Base-by-base conservation (phyloP, 2,329 filamentous ascomycete genomes). In the Phyllosticta ampelicida region DNA sequence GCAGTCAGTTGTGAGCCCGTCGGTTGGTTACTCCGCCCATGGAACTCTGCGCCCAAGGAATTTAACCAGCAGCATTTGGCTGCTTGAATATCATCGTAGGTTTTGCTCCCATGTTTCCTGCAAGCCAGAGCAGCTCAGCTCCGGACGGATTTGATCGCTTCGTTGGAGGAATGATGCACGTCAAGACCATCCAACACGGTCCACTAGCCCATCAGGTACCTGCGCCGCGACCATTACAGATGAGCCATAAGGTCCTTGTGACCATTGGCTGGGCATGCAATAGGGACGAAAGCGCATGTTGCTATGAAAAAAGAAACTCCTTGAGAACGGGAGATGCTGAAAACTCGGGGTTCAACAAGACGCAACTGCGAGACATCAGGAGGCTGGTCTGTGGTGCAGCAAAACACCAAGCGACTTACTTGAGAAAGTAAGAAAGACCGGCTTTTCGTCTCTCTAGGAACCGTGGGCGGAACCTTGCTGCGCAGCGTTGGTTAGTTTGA, bases 271-370 rank as follows among this genome's bases (percentile, higher is more conserved):
- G n/a, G n/a, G n/a, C n/a, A 21, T 21, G 49, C 36, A 44, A 44
- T 18, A 51, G 19, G 49, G 11, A 51, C 19, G 2, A 20, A 51
- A 11, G 11, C 18, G 49, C 18, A 21, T 21, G 49, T 9, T 11
- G 20, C 48, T 30, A 73, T 56, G 77, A 78, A 70, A 95, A 94
- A 54, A 96, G 78, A 69, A 96, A 96, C 60, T 95, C 90, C 69
- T 94, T 95, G 50, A 96, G 78, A 1, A 96, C 84, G 0, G 90
- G 89, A n/a, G 89, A 94, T 10, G 88, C 87, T 30, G 90, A 89
- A 68, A 96, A 96, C 71, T 96, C 90, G 0, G 92, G 92, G 71
- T 96, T 96, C 28, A 96, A 75, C 63, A 97, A 75, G 61, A 96
- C 86, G 74, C 91, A 96, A 69, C 90, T 95, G 68, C 51, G 60